Conservation (phyloP, 2,329 filamentous ascomycete genomes). For the Epichloe gansuensis region DNA sequence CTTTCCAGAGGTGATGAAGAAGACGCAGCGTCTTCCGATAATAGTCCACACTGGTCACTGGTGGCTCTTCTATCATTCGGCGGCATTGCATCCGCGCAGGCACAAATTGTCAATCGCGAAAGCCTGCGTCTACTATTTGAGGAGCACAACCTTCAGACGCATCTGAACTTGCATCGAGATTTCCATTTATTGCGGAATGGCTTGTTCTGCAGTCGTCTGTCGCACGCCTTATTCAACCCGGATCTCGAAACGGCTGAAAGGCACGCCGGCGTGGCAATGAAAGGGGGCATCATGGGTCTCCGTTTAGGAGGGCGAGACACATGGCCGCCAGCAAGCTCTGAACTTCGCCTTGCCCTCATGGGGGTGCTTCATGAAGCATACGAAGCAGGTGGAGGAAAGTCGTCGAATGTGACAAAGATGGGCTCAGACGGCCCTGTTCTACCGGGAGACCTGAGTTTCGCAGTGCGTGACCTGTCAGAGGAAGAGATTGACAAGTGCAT, state of each 20-base stretch:
- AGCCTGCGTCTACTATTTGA: conserved; percentile 65
- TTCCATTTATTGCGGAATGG: conserved; percentile 82
- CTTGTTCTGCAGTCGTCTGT: conserved; percentile 66
- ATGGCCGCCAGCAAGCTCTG: conserved; percentile 91
- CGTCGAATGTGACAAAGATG: conserved; percentile 12
- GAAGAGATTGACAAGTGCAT: conserved; percentile 74
- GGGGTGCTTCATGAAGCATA: conserved; percentile 72
- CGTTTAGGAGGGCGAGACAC: conserved; percentile 67
- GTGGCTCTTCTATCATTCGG: conserved; percentile 61
- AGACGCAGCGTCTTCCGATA: conserved; percentile 14
- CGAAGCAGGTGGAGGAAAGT: conserved; percentile 14
- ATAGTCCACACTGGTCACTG: conserved; percentile 44
- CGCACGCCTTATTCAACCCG: conserved; percentile 73
- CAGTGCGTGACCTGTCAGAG: conserved; percentile 65
- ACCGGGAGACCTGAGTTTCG: conserved; percentile 65
- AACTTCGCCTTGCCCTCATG: conserved; percentile 79
- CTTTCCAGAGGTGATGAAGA: conserved; percentile 18
- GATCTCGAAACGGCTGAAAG: conserved; percentile 70
- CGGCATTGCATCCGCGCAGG: conserved; percentile 61
- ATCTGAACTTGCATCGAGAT: conserved; percentile 61
- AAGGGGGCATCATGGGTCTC: conserved; percentile 65
- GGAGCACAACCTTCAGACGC: conserved; percentile 55
- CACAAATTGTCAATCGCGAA: conserved; percentile 62
- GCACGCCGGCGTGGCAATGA: conserved; percentile 52
- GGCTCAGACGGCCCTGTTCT: conserved; percentile 28